Percentiles rank a stretch among this genome's conserved stretches.
These are phyloP conservation scores for Nicotiana knightiana DNA, from an alignment of 257 asterid species.

Conservation along the genomic window DNA sequence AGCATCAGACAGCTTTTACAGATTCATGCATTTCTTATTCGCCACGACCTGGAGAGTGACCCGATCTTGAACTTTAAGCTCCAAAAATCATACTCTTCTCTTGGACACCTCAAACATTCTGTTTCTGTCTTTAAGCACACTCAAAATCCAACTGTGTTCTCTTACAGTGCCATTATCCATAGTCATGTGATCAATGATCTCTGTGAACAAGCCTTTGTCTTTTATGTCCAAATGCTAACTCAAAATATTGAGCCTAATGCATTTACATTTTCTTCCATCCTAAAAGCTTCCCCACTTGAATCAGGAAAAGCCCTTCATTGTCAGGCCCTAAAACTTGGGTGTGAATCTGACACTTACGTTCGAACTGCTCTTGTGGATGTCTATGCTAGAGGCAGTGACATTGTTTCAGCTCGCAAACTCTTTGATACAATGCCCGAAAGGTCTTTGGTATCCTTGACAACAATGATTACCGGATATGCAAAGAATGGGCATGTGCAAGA, in stretches of 20 bases:
- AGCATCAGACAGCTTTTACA: conserved; percentile 14
- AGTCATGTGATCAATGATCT: conserved; percentile 18
- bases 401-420: conserved; percentile 18
- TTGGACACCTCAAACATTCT: conserved; percentile 19
- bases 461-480: conserved; percentile 30
- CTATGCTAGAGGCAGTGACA: conserved; percentile 21
- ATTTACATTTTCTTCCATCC: conserved; percentile 23
- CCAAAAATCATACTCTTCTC: conserved; percentile 26
- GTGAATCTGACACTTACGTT: conserved; percentile 24
- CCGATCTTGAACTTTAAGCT: conserved; percentile 25
- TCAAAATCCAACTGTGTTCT: conserved; percentile 24
- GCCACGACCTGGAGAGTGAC: conserved; percentile 15
- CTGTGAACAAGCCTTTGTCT: conserved; percentile 15
- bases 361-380: conserved; percentile 26
- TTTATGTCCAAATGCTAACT: conserved; percentile 19
- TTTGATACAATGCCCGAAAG: conserved; percentile 27
- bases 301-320: conserved; percentile 22
- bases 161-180: conserved; percentile 26
- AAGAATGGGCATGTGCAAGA: conserved; percentile 24
- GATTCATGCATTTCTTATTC: conserved; percentile 23
- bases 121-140: conserved; percentile 10
- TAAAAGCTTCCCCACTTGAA: conserved; percentile 15
- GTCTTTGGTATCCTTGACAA: conserved; percentile 24
- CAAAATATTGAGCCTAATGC: conserved; percentile 17
- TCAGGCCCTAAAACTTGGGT: conserved; percentile 22